Percentiles rank a stretch among this genome's conserved stretches.
These are phyloP conservation scores for Kwoniella newhampshirensis DNA, from an alignment of 768 basidiomycete genomes.

Conservation along the genomic window DNA sequence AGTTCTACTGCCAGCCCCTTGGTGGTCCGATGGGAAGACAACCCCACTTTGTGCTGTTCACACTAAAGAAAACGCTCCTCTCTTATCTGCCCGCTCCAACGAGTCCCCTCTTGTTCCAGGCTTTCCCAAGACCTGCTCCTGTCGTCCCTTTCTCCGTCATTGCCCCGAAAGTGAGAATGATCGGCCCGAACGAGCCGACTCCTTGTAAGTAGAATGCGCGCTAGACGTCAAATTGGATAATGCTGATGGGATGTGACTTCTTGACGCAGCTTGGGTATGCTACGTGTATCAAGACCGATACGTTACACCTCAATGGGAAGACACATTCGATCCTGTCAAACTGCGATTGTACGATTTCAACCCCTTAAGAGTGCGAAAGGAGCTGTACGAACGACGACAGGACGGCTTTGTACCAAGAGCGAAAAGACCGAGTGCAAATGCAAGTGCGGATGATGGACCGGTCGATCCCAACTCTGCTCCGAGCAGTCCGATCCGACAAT, in stretches of 20 bases:
- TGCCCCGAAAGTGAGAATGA: constrained; percentile 43
- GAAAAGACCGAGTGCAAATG: too few species aligned
- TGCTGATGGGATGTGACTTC: background rate
- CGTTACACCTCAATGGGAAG: constrained; percentile 20
- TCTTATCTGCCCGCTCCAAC: constrained; percentile 37
- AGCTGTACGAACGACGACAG: constrained; percentile 17
- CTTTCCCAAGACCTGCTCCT: constrained; percentile 40
- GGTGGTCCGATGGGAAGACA: background rate
- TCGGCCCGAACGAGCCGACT: constrained; percentile 35
- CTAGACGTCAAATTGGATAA: background rate
- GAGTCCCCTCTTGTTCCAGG: constrained; percentile 26
- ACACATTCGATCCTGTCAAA: background rate
- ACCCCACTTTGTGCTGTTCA: constrained; percentile 34
- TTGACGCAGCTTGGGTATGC: constrained; percentile 46
- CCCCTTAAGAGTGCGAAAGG: constrained; percentile 32
- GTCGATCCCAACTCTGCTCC: too few species aligned
- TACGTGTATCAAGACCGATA: constrained; percentile 51
- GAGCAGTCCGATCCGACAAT: background rate
- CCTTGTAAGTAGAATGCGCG: constrained; percentile 30
- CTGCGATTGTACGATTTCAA: constrained; percentile 47
- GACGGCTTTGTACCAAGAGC: background rate
- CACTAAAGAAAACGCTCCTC: constrained; percentile 37
- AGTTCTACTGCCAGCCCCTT: constrained; percentile 43
- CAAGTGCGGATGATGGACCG: too few species aligned
- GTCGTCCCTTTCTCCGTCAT: constrained; percentile 38